Evolutionary conservation across 768 basidiomycete species (phyloP).

Genomic region (Leucosporidium yakuticum): DNA sequence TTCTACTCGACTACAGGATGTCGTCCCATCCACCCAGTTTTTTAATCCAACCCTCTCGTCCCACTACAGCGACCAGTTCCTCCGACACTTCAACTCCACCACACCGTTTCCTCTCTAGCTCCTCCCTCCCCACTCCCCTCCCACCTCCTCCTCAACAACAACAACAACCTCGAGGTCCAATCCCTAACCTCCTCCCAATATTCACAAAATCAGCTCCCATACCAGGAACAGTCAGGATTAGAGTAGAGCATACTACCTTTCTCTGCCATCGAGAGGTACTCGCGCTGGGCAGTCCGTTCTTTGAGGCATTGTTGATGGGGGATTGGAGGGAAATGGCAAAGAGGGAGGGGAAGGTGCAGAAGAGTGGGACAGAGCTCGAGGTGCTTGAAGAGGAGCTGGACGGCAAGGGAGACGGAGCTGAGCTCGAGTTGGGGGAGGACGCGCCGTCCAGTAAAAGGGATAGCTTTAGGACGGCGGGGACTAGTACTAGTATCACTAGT

Average conservation of each 20-base stretch:
- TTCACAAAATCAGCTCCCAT: conserved; percentile 10
- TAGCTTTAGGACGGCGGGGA: no score
- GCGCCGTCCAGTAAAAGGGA: background rate
- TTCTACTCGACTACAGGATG: background rate
- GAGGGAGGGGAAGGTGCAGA: background rate
- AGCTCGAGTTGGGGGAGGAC: background rate
- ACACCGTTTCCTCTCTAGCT: background rate
- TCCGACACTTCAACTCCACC: background rate
- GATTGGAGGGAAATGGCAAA: conserved; percentile 26
- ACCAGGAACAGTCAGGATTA: conserved; percentile 18
- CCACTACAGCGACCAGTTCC: conserved; percentile 14
- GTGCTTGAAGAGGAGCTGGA: background rate
- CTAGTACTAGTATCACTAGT: background rate
- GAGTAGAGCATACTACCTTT: conserved; percentile 16
- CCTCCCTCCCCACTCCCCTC: background rate
- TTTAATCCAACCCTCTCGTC: conserved; percentile 8
- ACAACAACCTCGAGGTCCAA: no score
- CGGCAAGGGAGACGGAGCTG: background rate
- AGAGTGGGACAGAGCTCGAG: background rate
- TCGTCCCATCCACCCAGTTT: conserved; percentile 8
- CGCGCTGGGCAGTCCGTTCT: conserved; percentile 18
- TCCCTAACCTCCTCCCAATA: background rate
- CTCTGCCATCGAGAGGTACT: conserved; percentile 25
- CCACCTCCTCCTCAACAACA: background rate
- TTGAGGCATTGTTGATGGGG: conserved; percentile 13